A percentile compares a stretch with the other conserved stretches of the same genome.
Evolutionary conservation across 176 grass and related monocot genomes (phyloP).

Genomic region (Tillandsia leiboldiana): DNA sequence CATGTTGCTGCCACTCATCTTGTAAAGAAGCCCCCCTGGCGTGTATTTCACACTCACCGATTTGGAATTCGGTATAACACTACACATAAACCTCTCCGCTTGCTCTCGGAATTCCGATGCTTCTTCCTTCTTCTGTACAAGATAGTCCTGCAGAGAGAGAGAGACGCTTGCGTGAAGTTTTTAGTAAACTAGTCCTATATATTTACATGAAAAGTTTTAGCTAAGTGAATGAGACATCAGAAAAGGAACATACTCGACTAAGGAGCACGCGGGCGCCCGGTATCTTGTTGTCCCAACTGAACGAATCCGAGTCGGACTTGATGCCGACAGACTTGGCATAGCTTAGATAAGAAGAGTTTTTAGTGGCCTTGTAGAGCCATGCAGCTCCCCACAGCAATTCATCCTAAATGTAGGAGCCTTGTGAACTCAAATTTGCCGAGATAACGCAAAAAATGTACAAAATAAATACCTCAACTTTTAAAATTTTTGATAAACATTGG

Average conservation of each 20-base stretch:
- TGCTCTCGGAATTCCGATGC: slow-evolving; percentile 15
- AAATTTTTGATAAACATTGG: neutral
- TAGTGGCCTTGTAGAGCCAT: slow-evolving; percentile 32
- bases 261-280: slow-evolving; percentile 22
- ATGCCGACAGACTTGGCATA: slow-evolving; percentile 20
- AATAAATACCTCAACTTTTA: neutral
- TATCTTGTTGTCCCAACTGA: slow-evolving; percentile 38
- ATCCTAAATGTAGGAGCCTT: slow-evolving; percentile 10
- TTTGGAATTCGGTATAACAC: slow-evolving; percentile 11
- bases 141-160: slow-evolving; percentile 10
- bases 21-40: slow-evolving; percentile 32
- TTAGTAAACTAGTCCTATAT: too few relatives aligned
- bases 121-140: slow-evolving; percentile 10
- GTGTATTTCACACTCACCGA: slow-evolving; percentile 22
- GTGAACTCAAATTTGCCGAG: neutral
- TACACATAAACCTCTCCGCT: slow-evolving; percentile 25
- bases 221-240: too few relatives aligned
- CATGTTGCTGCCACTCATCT: slow-evolving; percentile 29
- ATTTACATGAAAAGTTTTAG: too few relatives aligned
- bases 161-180: too few relatives aligned
- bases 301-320: slow-evolving; percentile 5
- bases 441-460: neutral
- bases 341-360: slow-evolving; percentile 16
- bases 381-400: slow-evolving; percentile 33
- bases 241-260: slow-evolving; percentile 8